Base-by-base conservation (phyloP, 306 rosid genomes). In the Herpetospermum pedunculosum region DNA sequence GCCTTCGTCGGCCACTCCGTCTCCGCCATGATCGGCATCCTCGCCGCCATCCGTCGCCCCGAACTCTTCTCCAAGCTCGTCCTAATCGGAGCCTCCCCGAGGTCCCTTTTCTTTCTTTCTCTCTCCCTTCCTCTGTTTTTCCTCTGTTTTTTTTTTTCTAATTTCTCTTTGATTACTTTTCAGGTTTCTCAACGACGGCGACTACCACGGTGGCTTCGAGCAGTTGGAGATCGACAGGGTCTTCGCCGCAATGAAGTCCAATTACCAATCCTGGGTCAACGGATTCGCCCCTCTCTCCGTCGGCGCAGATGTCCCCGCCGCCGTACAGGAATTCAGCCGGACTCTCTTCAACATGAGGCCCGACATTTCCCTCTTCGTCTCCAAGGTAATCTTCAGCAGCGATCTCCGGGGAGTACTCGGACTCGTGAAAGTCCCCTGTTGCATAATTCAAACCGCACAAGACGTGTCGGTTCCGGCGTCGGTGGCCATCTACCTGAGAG, bases 301-400 rank as follows among this genome's bases (percentile, higher is more conserved):
- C 1, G 99, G 99, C 0, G 96, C 96, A 0, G 99, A 94, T 54
- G 99, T 94, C 5, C 99, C 99, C 2, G 23, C 80, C 0, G 99
- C 83, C 0, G 99, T 91, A 8, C 65, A 85, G 35, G 99, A 94
- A 77, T 94, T 94, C 77, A 87, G 92, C 0, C 77, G 97, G 62
- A 94, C 99, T 0, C 75, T 94, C 1, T 94, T 94, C 88, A 94
- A 91, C 79, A 91, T 94, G 99, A 75, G 99, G 3, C 99, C 99
- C 0, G 99, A 94, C 78, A 94, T 94, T 43, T 67, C 99, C 6
- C 82, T 94, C 8, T 94, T 86, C 64, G 95, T 88, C 15, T 84
- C 85, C 0, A 79, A 91, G 3, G 81, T 86, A 1, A 89, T 87
- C 1, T 91, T 94, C 84, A 84, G 84, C 86, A 85, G 96, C 83